Evolutionary conservation across 345 rosid genomes (phyloP), one percentile per base, ranked within the genome.

Genomic region (Syzygium aqueum): DNA sequence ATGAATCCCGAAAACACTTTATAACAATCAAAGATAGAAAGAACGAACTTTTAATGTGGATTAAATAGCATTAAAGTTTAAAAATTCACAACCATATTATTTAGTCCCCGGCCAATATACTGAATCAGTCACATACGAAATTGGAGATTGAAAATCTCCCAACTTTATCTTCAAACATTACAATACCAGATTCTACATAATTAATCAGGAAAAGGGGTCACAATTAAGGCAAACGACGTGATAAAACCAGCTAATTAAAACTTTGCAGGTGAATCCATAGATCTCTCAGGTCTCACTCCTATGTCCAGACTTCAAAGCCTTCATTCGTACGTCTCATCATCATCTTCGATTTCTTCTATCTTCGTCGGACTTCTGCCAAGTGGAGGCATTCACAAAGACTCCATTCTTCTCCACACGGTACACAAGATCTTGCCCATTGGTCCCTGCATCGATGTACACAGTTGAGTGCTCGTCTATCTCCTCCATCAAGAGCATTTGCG

Each of bases 401-500:
- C 99, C 99, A 2, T 91, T 96, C 89, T 89, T 97, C 87, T 95
- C 98, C 30, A 95, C 94, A 25, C 85, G 88, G 86, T 95, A 97
- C 25, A 27, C 92, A 84, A 94, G 89, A 9, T 84, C 92, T 7
- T 84, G 77, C 11, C 96, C 96, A 1, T 40, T 84, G 8, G 88
- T 5, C 5, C 89, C 94, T 5, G 95, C 96, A 37, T 97, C 97
- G 11, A 97, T 95, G 88, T 93, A 95, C 53, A 95, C 98, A 0
- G 99, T 96, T 0, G 97, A 94, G 92, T 94, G 95, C 86, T 96
- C 99, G 30, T 96, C 97, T 0, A 96, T 96, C 67, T 97, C 98
- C 46, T 91, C 99, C 88, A 93, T 93, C 54, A 95, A 87, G 2
- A 96, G 89, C 99, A 96, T 95, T 78, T 91, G 92, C 11, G 98